Conservation (phyloP, 345 rosid genomes). For the Pseudoturritis turrita region DNA sequence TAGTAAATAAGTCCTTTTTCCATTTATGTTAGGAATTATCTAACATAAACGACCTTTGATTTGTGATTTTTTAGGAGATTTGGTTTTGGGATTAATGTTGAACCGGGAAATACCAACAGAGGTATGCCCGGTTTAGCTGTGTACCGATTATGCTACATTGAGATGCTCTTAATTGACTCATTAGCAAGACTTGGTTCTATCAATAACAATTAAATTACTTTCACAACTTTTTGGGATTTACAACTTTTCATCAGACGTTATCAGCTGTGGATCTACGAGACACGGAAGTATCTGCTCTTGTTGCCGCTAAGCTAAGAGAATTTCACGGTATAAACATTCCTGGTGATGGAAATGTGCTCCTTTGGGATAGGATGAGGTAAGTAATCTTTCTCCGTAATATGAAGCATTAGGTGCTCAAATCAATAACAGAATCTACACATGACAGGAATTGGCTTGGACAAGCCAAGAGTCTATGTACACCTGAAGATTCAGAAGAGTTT, state of each 20-base stretch:
- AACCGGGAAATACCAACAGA: not conserved
- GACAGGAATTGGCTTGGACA: constrained; percentile 53
- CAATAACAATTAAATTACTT: no score
- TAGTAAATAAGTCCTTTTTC: no score
- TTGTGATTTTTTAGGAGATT: not conserved
- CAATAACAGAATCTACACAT: not conserved
- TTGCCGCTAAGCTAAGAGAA: constrained; percentile 75
- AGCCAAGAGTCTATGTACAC: constrained; percentile 60
- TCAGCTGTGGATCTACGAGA: constrained; percentile 70
- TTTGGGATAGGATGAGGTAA: constrained; percentile 76
- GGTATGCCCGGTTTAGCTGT: not conserved
- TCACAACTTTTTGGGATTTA: no score
- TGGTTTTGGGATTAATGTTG: not conserved
- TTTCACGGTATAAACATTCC: constrained; percentile 72
- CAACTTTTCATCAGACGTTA: constrained; percentile 55
- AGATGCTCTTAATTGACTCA: no score
- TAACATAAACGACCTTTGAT: not conserved
- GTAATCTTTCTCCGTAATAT: not conserved
- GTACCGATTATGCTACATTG: not conserved
- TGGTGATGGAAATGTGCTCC: constrained; percentile 39
- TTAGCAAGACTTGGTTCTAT: no score
- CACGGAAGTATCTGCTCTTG: constrained; percentile 47
- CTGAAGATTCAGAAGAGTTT: constrained; percentile 49
- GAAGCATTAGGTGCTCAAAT: not conserved
- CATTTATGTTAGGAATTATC: no score